Conservation (phyloP, 768 basidiomycete genomes). For the Lyophyllum semitale region DNA sequence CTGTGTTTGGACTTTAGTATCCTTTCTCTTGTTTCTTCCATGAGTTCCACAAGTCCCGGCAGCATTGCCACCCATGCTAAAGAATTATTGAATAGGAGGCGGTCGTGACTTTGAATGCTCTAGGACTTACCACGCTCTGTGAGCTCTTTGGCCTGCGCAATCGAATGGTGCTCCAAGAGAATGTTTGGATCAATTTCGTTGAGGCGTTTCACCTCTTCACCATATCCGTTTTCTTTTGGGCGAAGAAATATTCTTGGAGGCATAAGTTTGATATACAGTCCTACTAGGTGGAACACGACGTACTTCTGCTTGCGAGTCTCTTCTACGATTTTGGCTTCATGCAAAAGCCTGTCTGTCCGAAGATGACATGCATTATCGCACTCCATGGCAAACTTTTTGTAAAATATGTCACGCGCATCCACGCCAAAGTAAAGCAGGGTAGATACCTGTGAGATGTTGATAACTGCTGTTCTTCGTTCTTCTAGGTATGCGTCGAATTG, state of each 20-base stretch:
- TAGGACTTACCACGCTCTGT: conserved; percentile 20
- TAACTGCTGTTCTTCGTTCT: neutral
- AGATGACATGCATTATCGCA: neutral
- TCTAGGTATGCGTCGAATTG: neutral
- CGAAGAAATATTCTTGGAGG: conserved; percentile 18
- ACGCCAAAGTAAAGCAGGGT: neutral
- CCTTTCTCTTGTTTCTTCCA: conserved; percentile 18
- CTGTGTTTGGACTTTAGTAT: conserved; percentile 20
- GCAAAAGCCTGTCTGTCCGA: neutral
- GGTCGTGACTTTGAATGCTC: neutral
- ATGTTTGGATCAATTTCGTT: conserved; percentile 8
- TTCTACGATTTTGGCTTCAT: conserved; percentile 10
- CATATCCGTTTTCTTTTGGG: conserved; percentile 19
- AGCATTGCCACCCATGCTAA: conserved; percentile 20
- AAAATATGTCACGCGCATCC: neutral
- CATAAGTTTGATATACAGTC: neutral
- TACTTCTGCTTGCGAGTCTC: conserved; percentile 15
- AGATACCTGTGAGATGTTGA: neutral
- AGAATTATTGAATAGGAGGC: neutral
- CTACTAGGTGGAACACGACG: neutral
- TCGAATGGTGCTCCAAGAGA: conserved; percentile 15
- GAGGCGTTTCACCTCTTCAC: conserved; percentile 20
- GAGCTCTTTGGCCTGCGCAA: conserved; percentile 15
- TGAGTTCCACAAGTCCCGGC: conserved; percentile 15
- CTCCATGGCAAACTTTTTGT: neutral